Percentiles rank a stretch among this genome's conserved stretches.
phyloP scores from a whole-genome alignment of 257 asterid genomes.

The Gardenia jasminoides region DNA sequence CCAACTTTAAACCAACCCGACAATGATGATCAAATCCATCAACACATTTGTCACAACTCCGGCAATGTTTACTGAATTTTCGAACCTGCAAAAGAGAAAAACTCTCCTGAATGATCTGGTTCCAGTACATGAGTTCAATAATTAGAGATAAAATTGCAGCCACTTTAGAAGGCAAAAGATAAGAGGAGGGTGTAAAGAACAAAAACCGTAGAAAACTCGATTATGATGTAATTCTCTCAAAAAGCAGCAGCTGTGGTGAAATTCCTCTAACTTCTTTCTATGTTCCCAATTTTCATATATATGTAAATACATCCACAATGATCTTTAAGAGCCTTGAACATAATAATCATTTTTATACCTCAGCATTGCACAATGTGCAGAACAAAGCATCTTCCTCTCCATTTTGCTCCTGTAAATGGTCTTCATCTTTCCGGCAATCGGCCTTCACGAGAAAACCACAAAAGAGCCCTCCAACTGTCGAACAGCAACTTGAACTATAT shows the following conservation, averaged over 20 bases:
- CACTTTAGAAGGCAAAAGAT: not conserved
- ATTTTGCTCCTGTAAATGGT: conserved; percentile 42
- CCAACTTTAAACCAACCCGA: conserved; percentile 60
- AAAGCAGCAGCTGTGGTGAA: not conserved
- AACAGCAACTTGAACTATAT: conserved; percentile 48
- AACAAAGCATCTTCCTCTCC: conserved; percentile 90
- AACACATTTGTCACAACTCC: conserved; percentile 99
- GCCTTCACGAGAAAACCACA: conserved; percentile 69
- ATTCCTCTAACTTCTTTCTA: not conserved
- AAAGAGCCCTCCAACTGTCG: conserved; percentile 59
- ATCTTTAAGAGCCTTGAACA: not conserved
- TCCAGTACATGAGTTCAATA: conserved; percentile 6
- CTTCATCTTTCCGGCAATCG: conserved; percentile 82
- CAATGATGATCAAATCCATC: conserved; percentile 99
- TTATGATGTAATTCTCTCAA: not conserved
- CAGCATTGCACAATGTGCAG: conserved; percentile 94
- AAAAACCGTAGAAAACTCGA: not conserved
- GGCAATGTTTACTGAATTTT: conserved; percentile 91
- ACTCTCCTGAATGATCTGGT: conserved; percentile 5
- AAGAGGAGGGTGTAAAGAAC: not conserved
- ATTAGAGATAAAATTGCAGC: not conserved
- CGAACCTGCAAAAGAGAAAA: conserved; percentile 58
- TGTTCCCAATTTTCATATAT: not conserved
- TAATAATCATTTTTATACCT: conserved; percentile 45
- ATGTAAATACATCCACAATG: not conserved